Percentiles rank a stretch among this genome's conserved stretches.
Conservation (phyloP, 768 basidiomycete genomes). For the Terana coerulea region DNA sequence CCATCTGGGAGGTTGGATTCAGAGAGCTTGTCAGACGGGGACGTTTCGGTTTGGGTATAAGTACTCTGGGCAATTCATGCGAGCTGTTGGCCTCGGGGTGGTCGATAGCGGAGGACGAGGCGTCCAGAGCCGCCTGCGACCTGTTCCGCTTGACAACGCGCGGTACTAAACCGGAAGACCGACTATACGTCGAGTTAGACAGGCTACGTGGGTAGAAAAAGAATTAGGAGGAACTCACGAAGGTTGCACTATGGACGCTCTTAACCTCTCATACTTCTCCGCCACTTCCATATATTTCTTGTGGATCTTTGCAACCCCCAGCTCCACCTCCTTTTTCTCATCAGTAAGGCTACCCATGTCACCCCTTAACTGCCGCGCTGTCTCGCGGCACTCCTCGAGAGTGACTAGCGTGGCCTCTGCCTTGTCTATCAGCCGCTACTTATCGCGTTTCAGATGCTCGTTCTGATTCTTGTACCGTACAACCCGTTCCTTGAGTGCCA, state of each 20-base stretch:
- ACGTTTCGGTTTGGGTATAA: slow-evolving; percentile 6
- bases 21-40: not conserved
- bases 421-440: slow-evolving; percentile 1
- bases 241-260: slow-evolving; percentile 10
- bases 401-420: not conserved
- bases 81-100: not conserved
- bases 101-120: not conserved
- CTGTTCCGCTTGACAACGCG: slow-evolving; percentile 18
- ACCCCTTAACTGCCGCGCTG: slow-evolving; percentile 9
- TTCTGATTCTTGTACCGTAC: slow-evolving; percentile 15
- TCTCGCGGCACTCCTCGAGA: not conserved
- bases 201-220: too few species aligned
- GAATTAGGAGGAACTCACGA: too few species aligned
- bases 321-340: slow-evolving; percentile 17
- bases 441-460: slow-evolving; percentile 19
- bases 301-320: slow-evolving; percentile 17
- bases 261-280: slow-evolving; percentile 19
- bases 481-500: slow-evolving; percentile 36
- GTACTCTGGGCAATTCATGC: not conserved
- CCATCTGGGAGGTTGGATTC: not conserved
- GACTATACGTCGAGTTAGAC: too few species aligned
- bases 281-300: slow-evolving; percentile 19
- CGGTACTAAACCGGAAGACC: not conserved
- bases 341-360: slow-evolving; percentile 14
- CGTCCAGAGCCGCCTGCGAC: slow-evolving; percentile 17